Evolutionary conservation across 768 basidiomycete genomes (phyloP), one percentile per base, ranked within the genome.

Genomic region (Amanita phalloides): DNA sequence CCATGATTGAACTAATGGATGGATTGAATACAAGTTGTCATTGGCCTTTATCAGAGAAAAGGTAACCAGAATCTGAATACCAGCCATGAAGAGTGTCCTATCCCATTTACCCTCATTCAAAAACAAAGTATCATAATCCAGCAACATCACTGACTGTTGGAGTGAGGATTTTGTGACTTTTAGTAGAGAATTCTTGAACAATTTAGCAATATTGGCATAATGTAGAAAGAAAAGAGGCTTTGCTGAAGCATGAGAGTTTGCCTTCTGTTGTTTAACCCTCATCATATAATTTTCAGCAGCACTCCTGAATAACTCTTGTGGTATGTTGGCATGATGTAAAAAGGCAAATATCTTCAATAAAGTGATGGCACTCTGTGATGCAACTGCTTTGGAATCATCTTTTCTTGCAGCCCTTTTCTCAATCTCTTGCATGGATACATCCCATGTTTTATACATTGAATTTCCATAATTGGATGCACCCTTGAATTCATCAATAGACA

Each of bases 1-100:
- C 49, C 56, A 57, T 3, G n/a, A 13, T 21, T 57, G 54, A 10
- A 57, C 46, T 30, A 57, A 45, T 13, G 48, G 51, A 51, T 57
- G 57, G 5, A 57, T 37, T 39, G 43, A 37, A 26, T 56, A 58
- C 25, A 33, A 33, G 13, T 36, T 37, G 17, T 21, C 17, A 10
- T 26, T 36, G 36, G 26, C n/a, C 52, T 55, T 55, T 14, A 60
- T 46, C 35, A 60, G 53, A 3, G 59, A 58, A 42, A 56, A 55
- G n/a, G 48, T 48, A 8, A 54, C 9, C 23, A 61, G 41, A 6
- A 59, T 28, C 36, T 52, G 46, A 48, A 61, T 61, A 2, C 56
- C 60, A 26, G 45, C 35, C 25, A 42, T 37, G 50, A 59, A 59
- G 7, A 23, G 14, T 10, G 51, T 17, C n/a, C 42, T 23, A 44